Conservation (phyloP, 306 rosid genomes). For the Castanospermum australe region DNA sequence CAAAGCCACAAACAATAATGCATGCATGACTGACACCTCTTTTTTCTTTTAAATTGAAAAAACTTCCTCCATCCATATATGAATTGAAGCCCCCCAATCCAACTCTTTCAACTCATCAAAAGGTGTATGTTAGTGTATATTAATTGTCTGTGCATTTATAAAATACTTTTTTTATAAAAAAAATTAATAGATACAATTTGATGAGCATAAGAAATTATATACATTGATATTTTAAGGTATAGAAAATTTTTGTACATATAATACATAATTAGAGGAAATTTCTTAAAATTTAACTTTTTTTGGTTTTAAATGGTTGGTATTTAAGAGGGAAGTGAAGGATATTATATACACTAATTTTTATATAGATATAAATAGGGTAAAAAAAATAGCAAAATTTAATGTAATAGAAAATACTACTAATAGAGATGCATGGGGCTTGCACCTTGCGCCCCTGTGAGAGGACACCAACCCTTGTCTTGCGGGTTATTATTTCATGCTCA, state of each 20-base stretch:
- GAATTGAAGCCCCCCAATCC: too few relatives aligned
- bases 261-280: too few relatives aligned
- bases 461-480: constrained; percentile 85
- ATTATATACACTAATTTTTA: background rate
- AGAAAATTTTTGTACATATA: too few relatives aligned
- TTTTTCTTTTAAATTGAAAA: background rate
- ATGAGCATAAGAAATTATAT: too few relatives aligned
- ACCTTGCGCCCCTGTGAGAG: constrained; percentile 63
- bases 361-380: background rate
- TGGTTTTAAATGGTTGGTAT: background rate
- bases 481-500: constrained; percentile 56
- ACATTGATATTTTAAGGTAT: too few relatives aligned
- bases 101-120: too few relatives aligned
- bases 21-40: constrained; percentile 53
- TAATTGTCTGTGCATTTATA: too few relatives aligned
- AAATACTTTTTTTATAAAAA: too few relatives aligned
- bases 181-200: too few relatives aligned
- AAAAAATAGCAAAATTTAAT: background rate
- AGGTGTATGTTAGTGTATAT: too few relatives aligned
- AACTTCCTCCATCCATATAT: too few relatives aligned
- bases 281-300: too few relatives aligned
- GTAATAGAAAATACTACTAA: background rate
- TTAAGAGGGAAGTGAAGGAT: background rate
- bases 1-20: constrained; percentile 44
- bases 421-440: constrained; percentile 37